Percentiles rank a stretch among this genome's conserved stretches.
phyloP scores from a whole-genome alignment of 495 filamentous ascomycete genomes.

The Talaromyces adpressus region DNA sequence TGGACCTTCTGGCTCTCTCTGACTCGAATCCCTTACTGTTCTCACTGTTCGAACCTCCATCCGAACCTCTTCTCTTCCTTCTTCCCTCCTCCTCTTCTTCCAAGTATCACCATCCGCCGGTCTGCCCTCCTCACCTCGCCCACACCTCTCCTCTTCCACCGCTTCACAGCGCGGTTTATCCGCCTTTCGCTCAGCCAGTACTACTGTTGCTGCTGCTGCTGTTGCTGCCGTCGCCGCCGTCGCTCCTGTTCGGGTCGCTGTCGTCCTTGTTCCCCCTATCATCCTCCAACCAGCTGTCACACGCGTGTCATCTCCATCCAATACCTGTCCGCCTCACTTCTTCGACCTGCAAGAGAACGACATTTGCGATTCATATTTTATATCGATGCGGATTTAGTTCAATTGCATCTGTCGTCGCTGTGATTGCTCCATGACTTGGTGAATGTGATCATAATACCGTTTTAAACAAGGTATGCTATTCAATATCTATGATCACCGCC shows the following conservation, averaged over 20 bases:
- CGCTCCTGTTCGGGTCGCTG: not conserved
- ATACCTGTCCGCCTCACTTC: not conserved
- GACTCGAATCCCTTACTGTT: conserved; percentile 13
- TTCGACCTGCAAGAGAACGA: not conserved
- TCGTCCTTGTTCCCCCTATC: not conserved
- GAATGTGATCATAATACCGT: not conserved
- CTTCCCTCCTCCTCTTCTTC: not conserved
- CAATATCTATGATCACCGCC: not conserved
- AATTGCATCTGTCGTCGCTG: not conserved
- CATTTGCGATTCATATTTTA: not conserved
- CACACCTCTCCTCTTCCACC: not conserved
- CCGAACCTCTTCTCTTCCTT: not conserved
- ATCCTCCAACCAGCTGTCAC: not conserved
- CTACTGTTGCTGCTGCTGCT: not conserved
- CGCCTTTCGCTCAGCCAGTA: not conserved
- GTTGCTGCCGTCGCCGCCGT: not conserved
- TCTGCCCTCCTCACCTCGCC: not conserved
- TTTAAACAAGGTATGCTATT: not conserved
- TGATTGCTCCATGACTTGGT: not conserved
- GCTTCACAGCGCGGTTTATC: not conserved
- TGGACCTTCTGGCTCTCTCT: conserved; percentile 14
- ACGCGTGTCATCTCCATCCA: conserved; percentile 3
- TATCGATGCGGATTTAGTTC: not conserved
- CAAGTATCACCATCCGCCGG: not conserved
- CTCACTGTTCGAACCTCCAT: not conserved